Evolutionary conservation across 805 yeast genomes (phyloP), one percentile per base, ranked within the genome.

Genomic region (Debaryomyces tyrocola): DNA sequence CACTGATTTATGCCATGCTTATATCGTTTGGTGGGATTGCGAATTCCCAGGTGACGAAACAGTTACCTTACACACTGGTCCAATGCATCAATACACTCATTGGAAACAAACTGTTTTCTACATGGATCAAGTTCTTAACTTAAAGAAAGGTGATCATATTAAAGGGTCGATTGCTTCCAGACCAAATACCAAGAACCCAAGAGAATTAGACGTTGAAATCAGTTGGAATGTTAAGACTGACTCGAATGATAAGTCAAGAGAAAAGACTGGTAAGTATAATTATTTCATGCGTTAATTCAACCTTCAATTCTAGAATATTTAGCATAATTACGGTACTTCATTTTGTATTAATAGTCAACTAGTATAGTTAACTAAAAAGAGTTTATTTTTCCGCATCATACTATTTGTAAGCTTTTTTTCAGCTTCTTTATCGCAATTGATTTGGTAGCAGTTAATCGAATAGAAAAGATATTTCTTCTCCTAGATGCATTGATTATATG

Each of bases 21-120:
- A 88, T 51, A 82, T 94, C 49, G 86, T 90, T 12, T 94, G 98
- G 97, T 94, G 90, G 60, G 99, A 94, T 62, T 87, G 90, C 60
- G 91, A 80, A 53, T 94, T 94, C 80, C 94, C 94, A 37, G 78
- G 75, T 44, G 77, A 75, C 47, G 80, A 82, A 56, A 80, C 78
- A 54, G 85, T 92, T 48, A 73, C 72, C 28, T 91, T 94, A 64
- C 85, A 94, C 17, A 95, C 99, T 11, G 98, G 98, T 20, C 97
- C 99, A 31, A 90, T 87, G 70, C 84, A 90, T 40, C 82, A 83
- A 56, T 90, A 91, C 76, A 94, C 99, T 12, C 99, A 94, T 73
- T 94, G 99, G 99, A 95, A 94, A 68, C 99, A 94, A 73, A 87
- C 97, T 15, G 95, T 94, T 1, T 90, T 95, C 70, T 95, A 94